Evolutionary conservation across 140 eudicot species (phyloP).

Genomic region (Erigeron philadelphicus): DNA sequence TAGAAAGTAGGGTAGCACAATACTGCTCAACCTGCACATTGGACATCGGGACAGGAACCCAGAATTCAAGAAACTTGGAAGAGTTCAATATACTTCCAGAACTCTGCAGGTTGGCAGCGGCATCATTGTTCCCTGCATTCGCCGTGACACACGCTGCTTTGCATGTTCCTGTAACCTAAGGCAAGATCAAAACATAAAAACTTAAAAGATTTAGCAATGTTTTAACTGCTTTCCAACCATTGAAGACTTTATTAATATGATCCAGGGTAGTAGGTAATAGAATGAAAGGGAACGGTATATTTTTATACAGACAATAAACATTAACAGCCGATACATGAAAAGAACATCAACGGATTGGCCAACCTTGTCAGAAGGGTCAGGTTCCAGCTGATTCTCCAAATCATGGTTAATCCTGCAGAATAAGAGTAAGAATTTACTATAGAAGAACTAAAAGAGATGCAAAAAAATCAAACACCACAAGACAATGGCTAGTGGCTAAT

Average conservation of each 20-base stretch:
- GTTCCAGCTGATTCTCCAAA: slow-evolving; percentile 39
- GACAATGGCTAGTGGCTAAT: slow-evolving; percentile 1
- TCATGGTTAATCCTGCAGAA: slow-evolving; percentile 44
- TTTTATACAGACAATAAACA: neutral
- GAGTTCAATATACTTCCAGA: slow-evolving; percentile 29
- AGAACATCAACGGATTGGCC: slow-evolving; percentile 19
- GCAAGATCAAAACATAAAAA: slow-evolving; percentile 7
- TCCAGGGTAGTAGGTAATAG: neutral
- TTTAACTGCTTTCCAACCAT: slow-evolving; percentile 3
- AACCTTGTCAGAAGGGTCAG: slow-evolving; percentile 51
- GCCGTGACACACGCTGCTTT: slow-evolving; percentile 29
- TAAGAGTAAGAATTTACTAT: slow-evolving; percentile 13
- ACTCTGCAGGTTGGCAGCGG: slow-evolving; percentile 12
- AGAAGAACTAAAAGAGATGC: neutral
- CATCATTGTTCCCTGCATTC: slow-evolving; percentile 26
- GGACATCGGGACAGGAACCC: slow-evolving; percentile 72
- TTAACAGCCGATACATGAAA: slow-evolving; percentile 8
- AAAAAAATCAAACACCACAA: neutral
- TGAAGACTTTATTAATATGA: neutral
- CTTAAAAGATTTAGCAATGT: neutral
- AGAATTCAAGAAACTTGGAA: slow-evolving; percentile 66
- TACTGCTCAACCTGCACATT: slow-evolving; percentile 87
- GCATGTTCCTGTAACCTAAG: slow-evolving; percentile 44
- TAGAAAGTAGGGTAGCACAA: slow-evolving; percentile 60
- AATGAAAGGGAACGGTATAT: neutral